phyloP scores from a whole-genome alignment of 805 yeast species.

The Starmera amethionina region DNA sequence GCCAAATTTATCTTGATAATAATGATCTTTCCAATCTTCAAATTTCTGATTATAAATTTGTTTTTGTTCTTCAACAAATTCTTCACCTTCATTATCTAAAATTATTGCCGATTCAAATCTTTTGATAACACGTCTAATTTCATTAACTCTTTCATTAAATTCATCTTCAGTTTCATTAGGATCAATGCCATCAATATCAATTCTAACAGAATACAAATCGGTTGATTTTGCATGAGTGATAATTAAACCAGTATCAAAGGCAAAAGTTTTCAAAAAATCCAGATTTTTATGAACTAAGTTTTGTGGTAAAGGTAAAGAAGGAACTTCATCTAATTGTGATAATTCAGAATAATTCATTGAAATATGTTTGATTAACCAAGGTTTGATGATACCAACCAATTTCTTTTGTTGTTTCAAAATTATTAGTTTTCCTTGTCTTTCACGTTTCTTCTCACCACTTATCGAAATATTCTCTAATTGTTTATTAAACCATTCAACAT shows the following conservation, averaged over 20 bases:
- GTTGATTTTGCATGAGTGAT: constrained; percentile 53
- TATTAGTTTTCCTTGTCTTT: constrained; percentile 53
- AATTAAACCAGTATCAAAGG: constrained; percentile 56
- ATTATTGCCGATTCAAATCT: constrained; percentile 52
- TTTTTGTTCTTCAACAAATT: constrained; percentile 36
- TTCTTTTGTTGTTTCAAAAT: constrained; percentile 67
- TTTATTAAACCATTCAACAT: constrained; percentile 85
- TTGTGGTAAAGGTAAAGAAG: constrained; percentile 36
- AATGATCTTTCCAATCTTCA: constrained; percentile 73
- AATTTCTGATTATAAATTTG: constrained; percentile 67
- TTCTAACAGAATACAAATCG: constrained; percentile 44
- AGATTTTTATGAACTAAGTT: constrained; percentile 31
- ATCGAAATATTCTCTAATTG: constrained; percentile 72
- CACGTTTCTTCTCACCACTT: constrained; percentile 61
- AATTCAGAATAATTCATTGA: constrained; percentile 17
- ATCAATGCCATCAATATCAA: constrained; percentile 68
- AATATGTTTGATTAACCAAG: constrained; percentile 32
- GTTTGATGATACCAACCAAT: constrained; percentile 46
- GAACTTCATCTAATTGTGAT: constrained; percentile 24
- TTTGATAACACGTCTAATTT: constrained; percentile 45
- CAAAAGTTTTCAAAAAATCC: constrained; percentile 53
- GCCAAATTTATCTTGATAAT: constrained; percentile 72
- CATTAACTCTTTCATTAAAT: constrained; percentile 39
- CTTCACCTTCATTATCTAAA: constrained; percentile 50
- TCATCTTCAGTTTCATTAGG: constrained; percentile 63